phyloP scores from a whole-genome alignment of 108 stramenopile genomes.

The Cyclotella cryptica region DNA sequence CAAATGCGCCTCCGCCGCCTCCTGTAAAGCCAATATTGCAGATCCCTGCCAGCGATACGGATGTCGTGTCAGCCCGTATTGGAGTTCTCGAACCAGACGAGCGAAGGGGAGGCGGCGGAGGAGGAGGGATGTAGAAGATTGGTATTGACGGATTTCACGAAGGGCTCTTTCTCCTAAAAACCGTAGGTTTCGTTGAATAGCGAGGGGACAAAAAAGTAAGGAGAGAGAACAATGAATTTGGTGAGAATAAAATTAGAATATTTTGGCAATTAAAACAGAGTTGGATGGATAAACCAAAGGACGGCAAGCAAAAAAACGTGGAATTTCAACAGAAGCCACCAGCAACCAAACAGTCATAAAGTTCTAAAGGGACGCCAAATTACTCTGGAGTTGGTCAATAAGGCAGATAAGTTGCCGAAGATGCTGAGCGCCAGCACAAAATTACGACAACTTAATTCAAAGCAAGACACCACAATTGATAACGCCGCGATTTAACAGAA shows the following conservation, averaged over 20 bases:
- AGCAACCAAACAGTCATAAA: no score
- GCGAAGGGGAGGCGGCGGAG: constrained; percentile 97
- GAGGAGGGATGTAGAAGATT: constrained; percentile 91
- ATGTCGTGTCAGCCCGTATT: constrained; percentile 58
- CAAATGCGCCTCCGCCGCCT: constrained; percentile 94
- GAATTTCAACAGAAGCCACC: no score
- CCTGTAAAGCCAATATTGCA: constrained; percentile 96
- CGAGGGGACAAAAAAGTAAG: neutral
- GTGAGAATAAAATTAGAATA: neutral
- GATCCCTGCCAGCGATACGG: constrained; percentile 93
- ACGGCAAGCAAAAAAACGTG: no score
- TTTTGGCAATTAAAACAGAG: no score
- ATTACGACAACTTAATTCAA: no score
- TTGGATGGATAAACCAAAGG: no score
- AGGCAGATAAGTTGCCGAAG: no score
- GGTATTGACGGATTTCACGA: constrained; percentile 93
- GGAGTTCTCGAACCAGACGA: constrained; percentile 90
- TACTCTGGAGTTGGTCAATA: no score
- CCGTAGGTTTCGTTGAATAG: neutral
- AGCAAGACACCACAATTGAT: no score
- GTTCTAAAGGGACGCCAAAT: no score
- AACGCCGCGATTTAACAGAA: no score
- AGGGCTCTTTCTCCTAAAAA: constrained; percentile 79
- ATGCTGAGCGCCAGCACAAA: no score
- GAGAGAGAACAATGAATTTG: neutral